Evolutionary conservation across 805 yeast species (phyloP).

Genomic region (Debaryomyces castellii): DNA sequence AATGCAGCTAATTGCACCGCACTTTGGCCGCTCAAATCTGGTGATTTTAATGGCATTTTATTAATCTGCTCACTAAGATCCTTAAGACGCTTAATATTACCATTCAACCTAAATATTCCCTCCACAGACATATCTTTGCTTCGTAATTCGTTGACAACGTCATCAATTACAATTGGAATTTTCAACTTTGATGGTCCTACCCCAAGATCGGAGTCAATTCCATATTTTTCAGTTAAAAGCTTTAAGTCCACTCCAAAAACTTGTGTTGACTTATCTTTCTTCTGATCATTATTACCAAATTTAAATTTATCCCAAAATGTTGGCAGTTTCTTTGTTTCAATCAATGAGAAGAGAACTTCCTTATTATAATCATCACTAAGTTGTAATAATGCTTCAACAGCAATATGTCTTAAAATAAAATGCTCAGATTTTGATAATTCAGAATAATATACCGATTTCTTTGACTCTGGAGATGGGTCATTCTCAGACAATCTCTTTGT

Average conservation of each 20-base stretch:
- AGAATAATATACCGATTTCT: constrained; percentile 52
- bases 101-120: constrained; percentile 94
- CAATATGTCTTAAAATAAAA: constrained; percentile 56
- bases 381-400: constrained; percentile 51
- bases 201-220: constrained; percentile 82
- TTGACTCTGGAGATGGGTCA: neutral
- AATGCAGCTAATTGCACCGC: constrained; percentile 93
- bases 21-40: constrained; percentile 70
- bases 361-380: constrained; percentile 22
- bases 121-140: constrained; percentile 94
- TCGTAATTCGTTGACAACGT: constrained; percentile 75
- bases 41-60: constrained; percentile 65
- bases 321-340: constrained; percentile 41
- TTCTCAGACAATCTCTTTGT: neutral
- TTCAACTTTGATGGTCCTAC: constrained; percentile 77
- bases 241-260: constrained; percentile 83
- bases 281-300: constrained; percentile 28
- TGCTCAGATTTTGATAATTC: constrained; percentile 61
- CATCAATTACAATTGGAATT: constrained; percentile 87
- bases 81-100: constrained; percentile 81
- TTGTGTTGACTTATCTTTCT: constrained; percentile 23
- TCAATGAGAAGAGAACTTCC: constrained; percentile 38
- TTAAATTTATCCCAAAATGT: constrained; percentile 57
- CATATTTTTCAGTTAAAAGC: constrained; percentile 64
- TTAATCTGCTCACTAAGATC: constrained; percentile 75